A percentile compares a stretch with the other conserved stretches of the same genome.
phyloP scores from a whole-genome alignment of 2,329 filamentous ascomycete species.

The Fusarium tuaranense region DNA sequence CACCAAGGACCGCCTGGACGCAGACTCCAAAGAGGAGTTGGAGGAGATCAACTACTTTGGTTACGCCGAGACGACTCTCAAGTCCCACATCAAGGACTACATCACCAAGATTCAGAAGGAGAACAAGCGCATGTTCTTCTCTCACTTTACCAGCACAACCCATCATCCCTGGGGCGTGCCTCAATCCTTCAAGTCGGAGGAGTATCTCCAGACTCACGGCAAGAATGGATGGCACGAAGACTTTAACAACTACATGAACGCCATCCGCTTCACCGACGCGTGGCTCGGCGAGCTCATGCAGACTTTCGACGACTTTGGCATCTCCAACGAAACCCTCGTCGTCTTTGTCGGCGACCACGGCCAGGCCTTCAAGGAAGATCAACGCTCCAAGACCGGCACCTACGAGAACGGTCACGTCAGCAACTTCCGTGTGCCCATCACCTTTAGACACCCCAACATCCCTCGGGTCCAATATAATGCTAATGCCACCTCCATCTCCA shows the following conservation, averaged over 20 bases:
- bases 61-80: conserved; percentile 47
- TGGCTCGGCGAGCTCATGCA: conserved; percentile 49
- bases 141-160: conserved; percentile 52
- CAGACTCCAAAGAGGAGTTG: conserved; percentile 25
- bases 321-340: conserved; percentile 50
- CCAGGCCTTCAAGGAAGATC: conserved; percentile 50
- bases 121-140: conserved; percentile 51
- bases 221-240: conserved; percentile 45
- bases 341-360: conserved; percentile 52
- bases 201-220: conserved; percentile 39
- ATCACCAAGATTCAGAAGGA: conserved; percentile 45
- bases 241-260: conserved; percentile 50
- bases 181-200: conserved; percentile 25
- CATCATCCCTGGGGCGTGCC: conserved; percentile 49
- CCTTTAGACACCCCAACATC: conserved; percentile 49
- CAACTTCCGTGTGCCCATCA: conserved; percentile 49
- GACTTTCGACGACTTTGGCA: conserved; percentile 47
- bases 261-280: conserved; percentile 48
- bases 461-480: conserved; percentile 48
- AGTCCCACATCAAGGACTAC: conserved; percentile 47
- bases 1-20: conserved; percentile 44
- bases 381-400: conserved; percentile 45
- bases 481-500: conserved; percentile 47
- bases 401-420: conserved; percentile 50
- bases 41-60: conserved; percentile 51